phyloP scores from a whole-genome alignment of 192 early-diverging fungal genomes.

The Pecoramyces ruminantium region DNA sequence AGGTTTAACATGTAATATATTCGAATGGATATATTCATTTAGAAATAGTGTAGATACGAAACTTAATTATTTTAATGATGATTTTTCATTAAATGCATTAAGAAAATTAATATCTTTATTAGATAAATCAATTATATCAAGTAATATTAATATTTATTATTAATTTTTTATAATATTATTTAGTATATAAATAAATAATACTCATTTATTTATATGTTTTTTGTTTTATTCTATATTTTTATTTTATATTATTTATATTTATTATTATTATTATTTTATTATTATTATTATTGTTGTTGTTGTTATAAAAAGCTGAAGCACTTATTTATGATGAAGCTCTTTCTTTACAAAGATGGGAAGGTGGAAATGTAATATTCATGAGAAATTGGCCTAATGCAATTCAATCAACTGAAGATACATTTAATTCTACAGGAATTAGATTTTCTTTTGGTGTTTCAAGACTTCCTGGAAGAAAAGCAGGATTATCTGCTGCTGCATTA shows the following conservation, averaged over 20 bases:
- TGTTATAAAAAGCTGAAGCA: not conserved
- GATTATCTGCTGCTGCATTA: not conserved
- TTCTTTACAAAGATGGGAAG: not conserved
- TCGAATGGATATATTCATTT: not conserved
- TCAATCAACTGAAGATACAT: not conserved
- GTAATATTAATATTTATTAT: not conserved
- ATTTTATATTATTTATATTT: too few relatives aligned
- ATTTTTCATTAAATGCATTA: not conserved
- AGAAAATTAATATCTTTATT: not conserved
- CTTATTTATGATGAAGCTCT: not conserved
- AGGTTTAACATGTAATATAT: not conserved
- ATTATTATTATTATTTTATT: too few relatives aligned
- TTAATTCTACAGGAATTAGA: not conserved
- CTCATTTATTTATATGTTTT: too few relatives aligned
- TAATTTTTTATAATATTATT: too few relatives aligned
- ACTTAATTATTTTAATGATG: not conserved
- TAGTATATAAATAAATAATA: too few relatives aligned
- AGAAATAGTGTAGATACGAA: not conserved
- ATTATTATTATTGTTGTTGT: too few relatives aligned
- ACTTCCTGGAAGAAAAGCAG: not conserved
- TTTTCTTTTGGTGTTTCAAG: not conserved
- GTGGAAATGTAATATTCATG: not conserved
- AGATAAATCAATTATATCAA: not conserved
- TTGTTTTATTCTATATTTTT: too few relatives aligned
- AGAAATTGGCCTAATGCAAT: not conserved